Evolutionary conservation across 352 stramenopile species (phyloP).

Genomic region (Globisporangium lucens): DNA sequence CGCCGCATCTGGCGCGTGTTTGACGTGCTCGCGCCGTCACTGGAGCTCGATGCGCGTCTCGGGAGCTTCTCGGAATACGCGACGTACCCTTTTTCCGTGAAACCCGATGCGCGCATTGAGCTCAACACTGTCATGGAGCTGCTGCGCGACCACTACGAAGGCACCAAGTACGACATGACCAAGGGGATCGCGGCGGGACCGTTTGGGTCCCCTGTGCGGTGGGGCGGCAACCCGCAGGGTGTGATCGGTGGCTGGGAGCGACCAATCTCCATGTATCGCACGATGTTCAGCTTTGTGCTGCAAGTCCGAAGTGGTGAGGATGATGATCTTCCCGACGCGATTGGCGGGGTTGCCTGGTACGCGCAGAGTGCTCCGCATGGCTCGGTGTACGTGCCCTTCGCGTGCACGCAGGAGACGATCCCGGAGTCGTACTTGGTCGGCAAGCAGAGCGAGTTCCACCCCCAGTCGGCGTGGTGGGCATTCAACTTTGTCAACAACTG

Average conservation of each 20-base stretch:
- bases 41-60: slow-evolving; percentile 42
- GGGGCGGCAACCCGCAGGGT: slow-evolving; percentile 45
- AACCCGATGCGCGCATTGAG: slow-evolving; percentile 46
- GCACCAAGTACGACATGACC: slow-evolving; percentile 85
- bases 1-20: slow-evolving; percentile 81
- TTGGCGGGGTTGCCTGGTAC: slow-evolving; percentile 68
- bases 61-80: slow-evolving; percentile 34
- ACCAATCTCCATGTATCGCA: slow-evolving; percentile 91
- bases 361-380: slow-evolving; percentile 58
- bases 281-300: slow-evolving; percentile 79
- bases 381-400: slow-evolving; percentile 76
- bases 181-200: slow-evolving; percentile 85
- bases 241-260: slow-evolving; percentile 81
- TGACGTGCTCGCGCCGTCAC: slow-evolving; percentile 54
- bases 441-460: slow-evolving; percentile 66
- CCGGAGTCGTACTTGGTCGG: slow-evolving; percentile 58
- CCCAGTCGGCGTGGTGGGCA: slow-evolving; percentile 74
- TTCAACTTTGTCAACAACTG: slow-evolving; percentile 89
- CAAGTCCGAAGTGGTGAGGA: slow-evolving; percentile 27
- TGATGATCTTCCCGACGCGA: slow-evolving; percentile 28
- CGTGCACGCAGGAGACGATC: slow-evolving; percentile 42
- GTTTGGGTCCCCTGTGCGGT: slow-evolving; percentile 88
- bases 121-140: slow-evolving; percentile 78
- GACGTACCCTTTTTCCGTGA: slow-evolving; percentile 73
- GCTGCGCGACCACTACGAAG: slow-evolving; percentile 89